These are phyloP conservation scores for Beauveria australis DNA, from an alignment of 2,329 filamentous ascomycete genomes.

Conservation along the genomic window DNA sequence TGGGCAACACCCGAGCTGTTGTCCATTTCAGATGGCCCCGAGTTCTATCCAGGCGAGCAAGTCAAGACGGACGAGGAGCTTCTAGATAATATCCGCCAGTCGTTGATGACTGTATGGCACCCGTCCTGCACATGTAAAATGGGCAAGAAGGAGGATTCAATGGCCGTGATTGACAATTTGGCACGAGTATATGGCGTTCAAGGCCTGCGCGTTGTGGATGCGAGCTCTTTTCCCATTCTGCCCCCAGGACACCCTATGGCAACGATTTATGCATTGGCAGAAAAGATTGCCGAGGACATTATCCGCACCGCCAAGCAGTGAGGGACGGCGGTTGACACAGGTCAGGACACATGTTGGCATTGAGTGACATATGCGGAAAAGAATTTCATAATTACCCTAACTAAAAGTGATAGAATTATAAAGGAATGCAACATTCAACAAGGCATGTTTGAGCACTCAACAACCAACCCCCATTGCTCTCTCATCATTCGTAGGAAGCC, in stretches of 20 bases:
- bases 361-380: too few species aligned
- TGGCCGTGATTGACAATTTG: constrained; percentile 49
- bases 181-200: constrained; percentile 49
- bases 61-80: constrained; percentile 16
- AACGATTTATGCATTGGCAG: constrained; percentile 19
- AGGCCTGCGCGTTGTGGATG: constrained; percentile 52
- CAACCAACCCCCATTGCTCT: too few species aligned
- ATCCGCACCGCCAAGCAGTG: not conserved
- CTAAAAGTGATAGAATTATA: too few species aligned
- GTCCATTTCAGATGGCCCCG: constrained; percentile 22
- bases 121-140: constrained; percentile 22
- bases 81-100: not conserved
- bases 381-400: too few species aligned
- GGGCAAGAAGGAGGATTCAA: constrained; percentile 42
- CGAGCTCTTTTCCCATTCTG: constrained; percentile 35
- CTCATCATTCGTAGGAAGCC: too few species aligned
- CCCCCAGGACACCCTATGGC: constrained; percentile 16
- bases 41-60: constrained; percentile 29
- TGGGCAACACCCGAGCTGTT: constrained; percentile 18
- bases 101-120: not conserved
- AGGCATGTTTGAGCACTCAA: too few species aligned
- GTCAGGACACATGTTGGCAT: too few species aligned
- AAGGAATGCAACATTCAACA: too few species aligned
- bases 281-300: constrained; percentile 19
- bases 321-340: not conserved